Evolutionary conservation across 768 basidiomycete species (phyloP), one percentile per base, ranked within the genome.

Genomic region (Lactarius psammicola): DNA sequence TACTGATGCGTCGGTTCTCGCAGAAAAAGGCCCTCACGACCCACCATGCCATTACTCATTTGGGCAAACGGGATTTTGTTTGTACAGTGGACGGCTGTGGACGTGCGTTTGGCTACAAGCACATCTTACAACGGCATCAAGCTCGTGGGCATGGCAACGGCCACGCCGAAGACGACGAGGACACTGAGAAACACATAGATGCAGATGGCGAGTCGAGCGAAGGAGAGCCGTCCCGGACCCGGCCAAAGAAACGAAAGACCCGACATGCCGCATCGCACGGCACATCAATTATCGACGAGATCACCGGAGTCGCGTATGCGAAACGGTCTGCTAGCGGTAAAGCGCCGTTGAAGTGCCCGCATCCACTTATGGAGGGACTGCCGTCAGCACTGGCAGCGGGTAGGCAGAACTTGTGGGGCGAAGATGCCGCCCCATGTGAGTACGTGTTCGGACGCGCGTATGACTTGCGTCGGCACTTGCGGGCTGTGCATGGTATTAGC

Each of bases 371-470:
- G 36, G 74, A 69, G 2, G 63, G 67, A 0, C 68, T 36, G 53
- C 49, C 54, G 62, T 38, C 20, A 64, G 31, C 49, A 11, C 15
- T 63, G 0, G 10, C 57, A 11, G 67, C 15, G 23, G 59, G 28
- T 54, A 36, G 60, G 60, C 36, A 36, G 0, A 34, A 28, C 20
- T 33, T 61, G 33, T 68, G 71, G 3, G 31, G 26, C 7, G 71
- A 15, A 26, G 49, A 65, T 20, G 69, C 58, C 36, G 38, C 31
- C 69, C 69, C 49, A 63, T 94, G 94, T 72, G 80, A 81, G 59
- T 91, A 88, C 71, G 80, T 88, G 38, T 94, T 95, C 78, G 86
- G 81, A 70, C 84, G 95, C 51, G 86, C 87, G 15, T 98, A 98
- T 74, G 96, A 98, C 73, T 78, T 97, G 38, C 81, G 89, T 63